Conservation (phyloP, 2,329 filamentous ascomycete species). For the Incumbomyces delicatus region DNA sequence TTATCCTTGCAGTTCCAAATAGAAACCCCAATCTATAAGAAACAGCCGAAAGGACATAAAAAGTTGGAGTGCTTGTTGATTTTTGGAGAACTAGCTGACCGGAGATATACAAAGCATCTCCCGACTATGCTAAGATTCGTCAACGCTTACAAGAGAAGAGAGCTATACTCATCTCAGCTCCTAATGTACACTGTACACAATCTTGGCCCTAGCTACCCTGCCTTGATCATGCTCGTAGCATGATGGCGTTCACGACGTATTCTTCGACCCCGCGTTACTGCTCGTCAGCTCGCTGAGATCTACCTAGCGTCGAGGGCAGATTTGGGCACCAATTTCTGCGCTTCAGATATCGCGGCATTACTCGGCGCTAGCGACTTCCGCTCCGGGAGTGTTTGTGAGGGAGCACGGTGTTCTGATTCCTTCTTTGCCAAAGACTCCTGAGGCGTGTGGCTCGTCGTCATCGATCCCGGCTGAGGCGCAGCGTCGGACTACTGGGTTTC, state of each 20-base stretch:
- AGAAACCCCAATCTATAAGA: too few species aligned
- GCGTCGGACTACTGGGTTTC: not conserved
- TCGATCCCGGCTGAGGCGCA: constrained; percentile 5
- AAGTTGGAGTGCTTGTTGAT: too few species aligned
- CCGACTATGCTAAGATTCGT: constrained; percentile 2
- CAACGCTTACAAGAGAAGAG: not conserved
- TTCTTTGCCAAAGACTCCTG: constrained; percentile 1
- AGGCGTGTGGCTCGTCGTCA: constrained; percentile 2
- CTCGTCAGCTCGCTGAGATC: constrained; percentile 12
- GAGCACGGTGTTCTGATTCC: constrained; percentile 1
- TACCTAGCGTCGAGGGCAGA: constrained; percentile 36
- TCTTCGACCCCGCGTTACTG: constrained; percentile 9
- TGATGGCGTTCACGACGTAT: not conserved
- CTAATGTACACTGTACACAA: too few species aligned
- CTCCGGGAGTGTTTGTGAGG: not conserved
- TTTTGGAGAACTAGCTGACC: too few species aligned
- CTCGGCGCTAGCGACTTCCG: not conserved
- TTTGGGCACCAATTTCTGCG: constrained; percentile 39
- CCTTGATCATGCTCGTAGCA: too few species aligned
- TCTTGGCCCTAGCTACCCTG: too few species aligned
- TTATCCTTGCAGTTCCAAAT: too few species aligned
- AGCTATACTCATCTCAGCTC: not conserved
- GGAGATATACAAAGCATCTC: not conserved
- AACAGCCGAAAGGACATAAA: too few species aligned
- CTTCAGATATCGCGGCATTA: constrained; percentile 25